Evolutionary conservation across 2,329 filamentous ascomycete genomes (phyloP).

Genomic region (Ophiosphaerella korrae): DNA sequence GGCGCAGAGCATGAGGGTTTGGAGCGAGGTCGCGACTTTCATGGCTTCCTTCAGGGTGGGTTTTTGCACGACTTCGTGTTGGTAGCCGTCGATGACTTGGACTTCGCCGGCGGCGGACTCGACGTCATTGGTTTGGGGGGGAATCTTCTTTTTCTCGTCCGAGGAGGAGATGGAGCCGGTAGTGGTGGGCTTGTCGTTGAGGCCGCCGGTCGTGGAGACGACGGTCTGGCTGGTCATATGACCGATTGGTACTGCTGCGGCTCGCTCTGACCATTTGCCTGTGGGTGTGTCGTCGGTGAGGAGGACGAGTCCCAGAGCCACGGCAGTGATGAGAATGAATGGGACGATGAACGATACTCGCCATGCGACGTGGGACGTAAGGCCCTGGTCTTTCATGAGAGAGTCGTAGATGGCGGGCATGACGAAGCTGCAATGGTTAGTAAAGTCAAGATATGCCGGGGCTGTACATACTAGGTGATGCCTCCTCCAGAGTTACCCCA

Average conservation of each 20-base stretch:
- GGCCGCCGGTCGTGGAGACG: conserved; percentile 57
- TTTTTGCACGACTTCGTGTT: conserved; percentile 65
- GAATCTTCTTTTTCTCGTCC: conserved; percentile 43
- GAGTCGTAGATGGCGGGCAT: conserved; percentile 91
- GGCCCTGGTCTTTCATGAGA: conserved; percentile 63
- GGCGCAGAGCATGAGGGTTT: conserved; percentile 58
- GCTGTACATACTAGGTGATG: conserved; percentile 69
- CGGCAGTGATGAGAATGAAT: conserved; percentile 72
- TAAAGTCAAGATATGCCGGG: not conserved
- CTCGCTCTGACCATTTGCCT: conserved; percentile 78
- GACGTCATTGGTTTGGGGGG: conserved; percentile 37
- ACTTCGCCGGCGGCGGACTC: conserved; percentile 56
- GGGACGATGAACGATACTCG: conserved; percentile 84
- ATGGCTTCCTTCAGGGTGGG: conserved; percentile 65
- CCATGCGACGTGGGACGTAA: conserved; percentile 75
- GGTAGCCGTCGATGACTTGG: conserved; percentile 61
- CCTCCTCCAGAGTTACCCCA: conserved; percentile 88
- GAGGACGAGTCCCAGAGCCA: conserved; percentile 71
- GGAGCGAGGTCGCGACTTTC: conserved; percentile 65
- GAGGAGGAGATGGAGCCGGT: conserved; percentile 46
- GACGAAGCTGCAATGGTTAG: conserved; percentile 62
- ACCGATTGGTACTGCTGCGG: conserved; percentile 61
- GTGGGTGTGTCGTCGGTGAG: conserved; percentile 82
- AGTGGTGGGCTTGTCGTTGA: conserved; percentile 50
- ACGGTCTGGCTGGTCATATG: conserved; percentile 55